Conservation (phyloP, 495 filamentous ascomycete genomes). For the Hypoxylon lenormandii region DNA sequence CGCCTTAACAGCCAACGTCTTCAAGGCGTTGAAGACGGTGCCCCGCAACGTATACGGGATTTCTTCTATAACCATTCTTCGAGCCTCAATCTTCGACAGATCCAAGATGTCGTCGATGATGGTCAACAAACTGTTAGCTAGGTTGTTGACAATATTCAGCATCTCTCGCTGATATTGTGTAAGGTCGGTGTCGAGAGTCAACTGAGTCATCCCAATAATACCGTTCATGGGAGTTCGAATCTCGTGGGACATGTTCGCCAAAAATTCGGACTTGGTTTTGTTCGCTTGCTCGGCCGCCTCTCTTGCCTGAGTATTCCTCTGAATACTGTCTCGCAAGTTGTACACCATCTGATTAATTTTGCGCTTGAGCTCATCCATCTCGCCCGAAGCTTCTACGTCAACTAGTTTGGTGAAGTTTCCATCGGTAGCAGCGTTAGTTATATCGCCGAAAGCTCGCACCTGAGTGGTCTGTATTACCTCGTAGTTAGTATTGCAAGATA, state of each 20-base stretch:
- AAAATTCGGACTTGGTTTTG: slow-evolving; percentile 97
- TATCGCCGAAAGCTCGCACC: slow-evolving; percentile 96
- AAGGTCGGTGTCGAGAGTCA: slow-evolving; percentile 94
- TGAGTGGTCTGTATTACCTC: slow-evolving; percentile 75
- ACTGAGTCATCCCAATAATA: slow-evolving; percentile 94
- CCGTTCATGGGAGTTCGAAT: slow-evolving; percentile 94
- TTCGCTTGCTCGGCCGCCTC: slow-evolving; percentile 97
- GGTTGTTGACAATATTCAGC: slow-evolving; percentile 97
- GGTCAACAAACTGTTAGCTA: slow-evolving; percentile 95
- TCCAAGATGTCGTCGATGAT: slow-evolving; percentile 99
- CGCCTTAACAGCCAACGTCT: slow-evolving; percentile 95
- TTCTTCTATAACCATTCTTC: slow-evolving; percentile 99
- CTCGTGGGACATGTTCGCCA: slow-evolving; percentile 99
- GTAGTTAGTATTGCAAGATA: slow-evolving; percentile 17
- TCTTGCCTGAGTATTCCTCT: slow-evolving; percentile 94
- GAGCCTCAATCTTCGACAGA: slow-evolving; percentile 98
- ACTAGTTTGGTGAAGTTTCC: slow-evolving; percentile 97
- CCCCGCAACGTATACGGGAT: slow-evolving; percentile 96
- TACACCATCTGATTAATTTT: slow-evolving; percentile 99
- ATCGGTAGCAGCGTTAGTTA: slow-evolving; percentile 95
- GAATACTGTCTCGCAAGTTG: slow-evolving; percentile 94
- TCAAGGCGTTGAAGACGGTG: slow-evolving; percentile 97
- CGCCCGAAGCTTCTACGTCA: slow-evolving; percentile 96
- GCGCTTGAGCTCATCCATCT: slow-evolving; percentile 98
- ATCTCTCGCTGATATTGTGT: slow-evolving; percentile 96